Evolutionary conservation across 306 rosid genomes (phyloP).

Genomic region (Carpinus fangiana): DNA sequence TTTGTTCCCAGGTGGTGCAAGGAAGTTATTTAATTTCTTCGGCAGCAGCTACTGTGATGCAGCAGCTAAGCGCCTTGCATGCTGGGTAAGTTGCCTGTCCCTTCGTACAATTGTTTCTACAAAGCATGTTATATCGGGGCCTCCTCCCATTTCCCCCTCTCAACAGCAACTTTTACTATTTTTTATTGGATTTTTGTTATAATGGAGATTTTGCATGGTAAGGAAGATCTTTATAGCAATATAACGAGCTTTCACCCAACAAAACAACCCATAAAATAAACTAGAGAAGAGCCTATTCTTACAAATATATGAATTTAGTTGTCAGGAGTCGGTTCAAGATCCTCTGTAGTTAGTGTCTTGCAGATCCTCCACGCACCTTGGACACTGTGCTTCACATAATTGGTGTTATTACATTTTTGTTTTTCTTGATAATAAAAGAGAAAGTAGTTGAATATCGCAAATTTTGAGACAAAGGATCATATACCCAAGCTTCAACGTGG

Average conservation of each 20-base stretch:
- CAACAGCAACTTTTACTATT: not conserved
- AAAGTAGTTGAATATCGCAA: not conserved
- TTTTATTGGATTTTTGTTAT: not conserved
- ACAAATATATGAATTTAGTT: not conserved
- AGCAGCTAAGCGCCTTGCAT: conserved; percentile 91
- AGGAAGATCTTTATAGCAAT: not conserved
- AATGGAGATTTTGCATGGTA: not conserved
- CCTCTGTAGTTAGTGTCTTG: not conserved
- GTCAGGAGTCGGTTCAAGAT: not conserved
- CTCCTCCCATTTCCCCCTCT: not conserved
- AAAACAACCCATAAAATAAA: not conserved
- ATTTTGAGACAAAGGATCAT: not conserved
- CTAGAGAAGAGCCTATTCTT: not conserved
- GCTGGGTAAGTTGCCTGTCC: conserved; percentile 67
- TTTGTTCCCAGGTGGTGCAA: conserved; percentile 90
- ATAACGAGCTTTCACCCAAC: not conserved
- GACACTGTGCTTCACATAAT: not conserved
- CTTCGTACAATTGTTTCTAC: not conserved
- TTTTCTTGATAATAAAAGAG: not conserved
- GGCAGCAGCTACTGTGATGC: conserved; percentile 84
- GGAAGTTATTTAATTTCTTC: conserved; percentile 81
- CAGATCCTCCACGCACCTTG: not conserved
- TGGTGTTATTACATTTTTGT: not conserved
- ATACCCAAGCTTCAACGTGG: not conserved
- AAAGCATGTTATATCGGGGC: not conserved